Percentiles rank a stretch among this genome's conserved stretches.
Evolutionary conservation across 106 monocot species (phyloP).

Genomic region (Dioscorea zingiberensis): DNA sequence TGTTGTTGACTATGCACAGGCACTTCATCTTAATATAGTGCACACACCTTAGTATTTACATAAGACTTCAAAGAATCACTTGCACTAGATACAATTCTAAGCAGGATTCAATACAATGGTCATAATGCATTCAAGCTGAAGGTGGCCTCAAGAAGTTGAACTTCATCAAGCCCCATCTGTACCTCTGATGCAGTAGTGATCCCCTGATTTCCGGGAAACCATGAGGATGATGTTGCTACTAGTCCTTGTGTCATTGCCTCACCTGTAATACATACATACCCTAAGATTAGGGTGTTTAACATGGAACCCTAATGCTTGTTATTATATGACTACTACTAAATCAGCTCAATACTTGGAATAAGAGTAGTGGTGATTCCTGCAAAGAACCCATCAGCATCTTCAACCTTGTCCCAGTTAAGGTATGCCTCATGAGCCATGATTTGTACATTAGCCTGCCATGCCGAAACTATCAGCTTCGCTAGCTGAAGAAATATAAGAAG

Average conservation of each 20-base stretch:
- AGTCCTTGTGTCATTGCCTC: background rate
- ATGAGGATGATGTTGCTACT: background rate
- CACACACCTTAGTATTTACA: no score
- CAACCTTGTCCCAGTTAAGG: slow-evolving; percentile 29
- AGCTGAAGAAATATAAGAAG: background rate
- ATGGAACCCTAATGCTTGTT: no score
- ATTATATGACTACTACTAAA: no score
- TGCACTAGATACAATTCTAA: no score
- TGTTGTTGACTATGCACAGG: no score
- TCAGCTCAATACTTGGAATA: background rate
- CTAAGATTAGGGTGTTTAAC: no score
- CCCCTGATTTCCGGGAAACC: background rate
- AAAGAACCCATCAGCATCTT: slow-evolving; percentile 16
- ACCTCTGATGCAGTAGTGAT: no score
- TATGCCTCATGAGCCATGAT: slow-evolving; percentile 22
- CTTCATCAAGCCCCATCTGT: background rate
- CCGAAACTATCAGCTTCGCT: background rate
- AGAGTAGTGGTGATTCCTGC: background rate
- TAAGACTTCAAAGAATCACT: no score
- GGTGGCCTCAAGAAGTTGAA: no score
- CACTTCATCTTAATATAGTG: no score
- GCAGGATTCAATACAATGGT: no score
- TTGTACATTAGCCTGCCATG: slow-evolving; percentile 26
- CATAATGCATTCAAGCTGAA: no score
- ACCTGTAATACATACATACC: background rate